A percentile compares a stretch with the other conserved stretches of the same genome.
Evolutionary conservation across 2,329 filamentous ascomycete species (phyloP).

Genomic region (Neurospora sp.): DNA sequence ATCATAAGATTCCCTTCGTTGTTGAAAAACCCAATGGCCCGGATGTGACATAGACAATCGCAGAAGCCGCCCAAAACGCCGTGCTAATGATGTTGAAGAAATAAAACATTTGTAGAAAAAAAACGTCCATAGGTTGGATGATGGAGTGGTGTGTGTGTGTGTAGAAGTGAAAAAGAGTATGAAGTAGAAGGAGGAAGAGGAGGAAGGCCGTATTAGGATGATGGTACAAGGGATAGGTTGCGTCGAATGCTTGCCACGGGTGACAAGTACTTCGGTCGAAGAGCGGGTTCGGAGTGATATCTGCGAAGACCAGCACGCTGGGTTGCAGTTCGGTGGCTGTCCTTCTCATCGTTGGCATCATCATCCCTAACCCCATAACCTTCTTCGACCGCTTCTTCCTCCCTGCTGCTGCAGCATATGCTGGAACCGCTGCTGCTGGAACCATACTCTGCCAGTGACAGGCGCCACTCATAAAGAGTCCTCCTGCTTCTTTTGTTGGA

Average conservation of each 20-base stretch:
- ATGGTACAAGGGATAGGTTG: background rate
- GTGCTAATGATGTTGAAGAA: conserved; percentile 5
- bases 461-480: background rate
- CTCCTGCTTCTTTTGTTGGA: background rate
- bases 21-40: background rate
- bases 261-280: background rate
- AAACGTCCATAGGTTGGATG: background rate
- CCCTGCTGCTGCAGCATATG: background rate
- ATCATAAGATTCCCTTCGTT: background rate
- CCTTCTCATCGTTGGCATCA: background rate
- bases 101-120: background rate
- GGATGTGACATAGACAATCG: background rate
- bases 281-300: background rate
- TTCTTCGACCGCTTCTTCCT: background rate
- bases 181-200: background rate
- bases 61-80: conserved; percentile 9
- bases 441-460: background rate
- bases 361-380: background rate
- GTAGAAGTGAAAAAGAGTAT: background rate
- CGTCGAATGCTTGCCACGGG: background rate
- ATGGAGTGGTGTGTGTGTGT: background rate
- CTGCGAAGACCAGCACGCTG: background rate
- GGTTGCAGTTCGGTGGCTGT: background rate
- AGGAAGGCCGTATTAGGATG: background rate
- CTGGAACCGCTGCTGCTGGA: background rate